Evolutionary conservation across 2,329 filamentous ascomycete species (phyloP), one percentile per base, ranked within the genome.

Genomic region (Aureobasidium pullulans): DNA sequence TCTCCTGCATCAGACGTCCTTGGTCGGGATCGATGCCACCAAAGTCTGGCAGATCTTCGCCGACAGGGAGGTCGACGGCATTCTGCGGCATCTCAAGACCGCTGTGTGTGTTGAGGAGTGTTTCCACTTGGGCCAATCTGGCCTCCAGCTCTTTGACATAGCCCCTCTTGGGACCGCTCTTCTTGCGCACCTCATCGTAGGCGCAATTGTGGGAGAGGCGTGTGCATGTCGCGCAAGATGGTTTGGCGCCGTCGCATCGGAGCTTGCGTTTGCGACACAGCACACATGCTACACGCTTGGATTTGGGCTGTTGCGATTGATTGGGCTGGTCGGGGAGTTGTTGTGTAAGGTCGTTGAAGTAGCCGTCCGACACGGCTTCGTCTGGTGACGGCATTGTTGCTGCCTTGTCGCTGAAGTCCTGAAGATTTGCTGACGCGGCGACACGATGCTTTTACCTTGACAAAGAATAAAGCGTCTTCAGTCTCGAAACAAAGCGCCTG

Each of bases 131-230:
- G 62, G 66, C 67, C 69, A 99, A 76, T 72, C 94, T 84, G 71
- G 95, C 92, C 74, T 97, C 94, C 66, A 97, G 76, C 61, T 91
- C 87, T 78, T 96, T 96, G 62, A 96, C 92, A 71, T 96, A 96
- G 67, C 92, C 92, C 70, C 92, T 83, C 78, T 96, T 96, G 2
- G 92, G 92, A 2, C 92, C 92, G 72, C 91, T 96, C 83, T 96
- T 96, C 76, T 90, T 89, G 71, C 92, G 84, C 67, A 93, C 87
- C 76, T 96, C 91, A 70, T 96, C 91, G 70, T 96, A 96, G 62
- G 88, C 86, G 76, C 92, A 96, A 59, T 87, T 83, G 73, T 96
- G 92, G 44, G 89, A 86, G 53, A 96, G 77, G n/a, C 92, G 81
- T 34, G 88, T 85, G 73, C 92, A 96, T 29, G 91, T 96, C 67